These are phyloP conservation scores for Pseudohalonectria lignicola DNA, from an alignment of 2,329 filamentous ascomycete genomes.

Conservation along the genomic window DNA sequence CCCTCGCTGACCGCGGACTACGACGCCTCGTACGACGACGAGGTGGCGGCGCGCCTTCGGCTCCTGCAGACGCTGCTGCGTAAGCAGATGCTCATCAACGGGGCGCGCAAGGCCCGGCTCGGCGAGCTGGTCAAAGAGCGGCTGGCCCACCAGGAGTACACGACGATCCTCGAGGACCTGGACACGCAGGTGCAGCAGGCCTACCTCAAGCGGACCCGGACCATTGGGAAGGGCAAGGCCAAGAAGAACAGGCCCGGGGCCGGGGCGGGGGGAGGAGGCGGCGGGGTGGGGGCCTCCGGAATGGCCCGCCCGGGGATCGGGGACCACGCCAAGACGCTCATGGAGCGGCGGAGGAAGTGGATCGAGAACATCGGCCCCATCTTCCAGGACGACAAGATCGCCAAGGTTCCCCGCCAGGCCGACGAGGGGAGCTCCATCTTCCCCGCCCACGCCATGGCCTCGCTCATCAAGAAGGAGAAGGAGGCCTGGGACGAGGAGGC, in stretches of 20 bases:
- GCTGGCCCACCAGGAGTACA: conserved; percentile 94
- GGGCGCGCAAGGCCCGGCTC: conserved; percentile 77
- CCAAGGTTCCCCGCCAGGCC: conserved; percentile 54
- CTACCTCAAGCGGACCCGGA: conserved; percentile 90
- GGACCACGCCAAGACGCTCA: conserved; percentile 79
- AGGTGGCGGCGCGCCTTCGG: conserved; percentile 81
- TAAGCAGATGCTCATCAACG: conserved; percentile 77
- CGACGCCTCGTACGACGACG: conserved; percentile 84
- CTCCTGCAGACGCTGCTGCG: conserved; percentile 74
- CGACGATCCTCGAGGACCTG: conserved; percentile 91
- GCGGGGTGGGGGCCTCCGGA: conserved; percentile 30
- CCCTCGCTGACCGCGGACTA: conserved; percentile 51
- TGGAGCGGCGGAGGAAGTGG: conserved; percentile 86
- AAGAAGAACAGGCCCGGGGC: conserved; percentile 51
- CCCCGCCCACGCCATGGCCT: conserved; percentile 58
- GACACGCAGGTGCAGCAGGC: conserved; percentile 91
- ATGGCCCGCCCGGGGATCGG: conserved; percentile 73
- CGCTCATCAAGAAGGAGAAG: conserved; percentile 63
- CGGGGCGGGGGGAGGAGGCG: conserved; percentile 29
- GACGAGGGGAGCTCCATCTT: conserved; percentile 65
- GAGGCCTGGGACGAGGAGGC: conserved; percentile 75
- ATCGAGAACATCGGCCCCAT: conserved; percentile 83
- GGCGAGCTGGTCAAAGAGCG: conserved; percentile 82
- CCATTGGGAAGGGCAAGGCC: conserved; percentile 81
- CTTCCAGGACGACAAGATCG: conserved; percentile 72